Evolutionary conservation across 164 flowering plant genomes (phyloP).

Genomic region (Malania oleifera): DNA sequence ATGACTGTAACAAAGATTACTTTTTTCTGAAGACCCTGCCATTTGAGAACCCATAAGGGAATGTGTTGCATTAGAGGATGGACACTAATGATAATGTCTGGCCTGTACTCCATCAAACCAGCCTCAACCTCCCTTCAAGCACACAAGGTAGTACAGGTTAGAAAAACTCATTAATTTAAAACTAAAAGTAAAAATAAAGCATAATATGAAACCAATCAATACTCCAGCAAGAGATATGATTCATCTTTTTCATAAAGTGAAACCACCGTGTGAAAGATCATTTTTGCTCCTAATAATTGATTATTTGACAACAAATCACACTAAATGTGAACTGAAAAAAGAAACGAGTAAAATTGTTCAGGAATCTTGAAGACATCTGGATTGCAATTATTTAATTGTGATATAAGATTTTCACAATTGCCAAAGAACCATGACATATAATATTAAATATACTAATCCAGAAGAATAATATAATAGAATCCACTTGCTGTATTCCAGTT

Average conservation of each 20-base stretch:
- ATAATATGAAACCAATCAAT: too few species aligned
- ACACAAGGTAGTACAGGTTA: conserved; percentile 12
- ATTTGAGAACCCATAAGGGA: conserved; percentile 90
- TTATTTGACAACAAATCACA: too few species aligned
- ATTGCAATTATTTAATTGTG: background rate
- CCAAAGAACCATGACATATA: background rate
- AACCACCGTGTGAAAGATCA: too few species aligned
- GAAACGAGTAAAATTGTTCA: background rate
- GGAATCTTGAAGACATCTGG: background rate
- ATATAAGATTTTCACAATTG: background rate
- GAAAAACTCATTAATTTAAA: background rate
- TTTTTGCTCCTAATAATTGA: too few species aligned
- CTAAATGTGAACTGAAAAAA: too few species aligned
- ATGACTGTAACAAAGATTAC: conserved; percentile 89
- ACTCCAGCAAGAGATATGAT: too few species aligned
- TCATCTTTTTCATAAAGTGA: too few species aligned
- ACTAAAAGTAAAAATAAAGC: background rate
- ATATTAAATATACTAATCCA: too few species aligned
- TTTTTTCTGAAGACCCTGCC: conserved; percentile 90
- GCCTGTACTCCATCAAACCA: conserved; percentile 96
- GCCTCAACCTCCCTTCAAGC: conserved; percentile 83
- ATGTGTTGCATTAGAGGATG: conserved; percentile 99
- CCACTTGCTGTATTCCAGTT: background rate
- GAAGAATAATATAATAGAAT: background rate
- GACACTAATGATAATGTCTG: conserved; percentile 93